Evolutionary conservation across 1,284 basidiomycete species (phyloP).

Genomic region (Mycena citricolor): DNA sequence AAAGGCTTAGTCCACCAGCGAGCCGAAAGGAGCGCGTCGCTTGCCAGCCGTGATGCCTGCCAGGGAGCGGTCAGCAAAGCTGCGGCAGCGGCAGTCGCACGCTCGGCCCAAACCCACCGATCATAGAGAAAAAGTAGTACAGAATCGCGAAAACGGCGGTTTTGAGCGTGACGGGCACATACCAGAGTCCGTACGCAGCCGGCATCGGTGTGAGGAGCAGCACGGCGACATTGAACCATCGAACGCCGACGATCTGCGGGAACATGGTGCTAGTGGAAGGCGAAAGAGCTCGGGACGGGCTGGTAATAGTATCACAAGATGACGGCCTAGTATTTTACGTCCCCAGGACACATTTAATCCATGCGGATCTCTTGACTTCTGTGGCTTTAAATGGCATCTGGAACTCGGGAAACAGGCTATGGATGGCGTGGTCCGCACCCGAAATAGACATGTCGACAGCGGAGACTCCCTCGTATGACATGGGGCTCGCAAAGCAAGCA

Average conservation of each 20-base stretch:
- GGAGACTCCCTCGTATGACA: too few relatives aligned
- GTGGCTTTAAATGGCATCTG: slow-evolving; percentile 16
- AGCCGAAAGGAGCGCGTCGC: too few relatives aligned
- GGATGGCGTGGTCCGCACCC: too few relatives aligned
- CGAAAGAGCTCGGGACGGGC: neutral
- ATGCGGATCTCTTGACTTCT: slow-evolving; percentile 20
- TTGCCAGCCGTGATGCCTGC: slow-evolving; percentile 63
- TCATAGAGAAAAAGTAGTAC: slow-evolving; percentile 79
- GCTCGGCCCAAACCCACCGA: slow-evolving; percentile 39
- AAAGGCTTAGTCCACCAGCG: neutral
- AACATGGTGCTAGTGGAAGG: slow-evolving; percentile 31
- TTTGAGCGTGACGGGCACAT: slow-evolving; percentile 43
- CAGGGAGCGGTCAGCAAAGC: too few relatives aligned
- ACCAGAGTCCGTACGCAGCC: slow-evolving; percentile 65
- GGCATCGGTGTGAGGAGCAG: slow-evolving; percentile 68
- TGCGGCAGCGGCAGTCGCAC: neutral
- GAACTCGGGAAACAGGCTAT: too few relatives aligned
- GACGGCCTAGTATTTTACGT: too few relatives aligned
- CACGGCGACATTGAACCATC: slow-evolving; percentile 69
- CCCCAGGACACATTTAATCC: slow-evolving; percentile 6
- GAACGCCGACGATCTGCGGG: slow-evolving; percentile 49
- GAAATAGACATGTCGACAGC: too few relatives aligned
- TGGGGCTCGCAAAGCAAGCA: too few relatives aligned
- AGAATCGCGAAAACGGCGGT: slow-evolving; percentile 60
- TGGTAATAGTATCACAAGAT: too few relatives aligned